phyloP scores from a whole-genome alignment of 305 asterid genomes.

The Solanum hybrid region DNA sequence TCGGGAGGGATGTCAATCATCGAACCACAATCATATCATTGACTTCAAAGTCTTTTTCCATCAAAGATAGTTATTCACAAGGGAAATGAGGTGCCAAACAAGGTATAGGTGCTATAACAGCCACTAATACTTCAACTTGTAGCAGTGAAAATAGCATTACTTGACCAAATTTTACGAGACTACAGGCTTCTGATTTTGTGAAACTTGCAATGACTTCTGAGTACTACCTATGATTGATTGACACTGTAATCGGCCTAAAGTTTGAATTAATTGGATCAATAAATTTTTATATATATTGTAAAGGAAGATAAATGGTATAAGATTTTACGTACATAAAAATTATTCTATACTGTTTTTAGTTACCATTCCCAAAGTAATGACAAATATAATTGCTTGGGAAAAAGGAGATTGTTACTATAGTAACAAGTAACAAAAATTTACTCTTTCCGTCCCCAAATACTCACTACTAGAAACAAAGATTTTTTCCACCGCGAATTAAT shows the following conservation, averaged over 20 bases:
- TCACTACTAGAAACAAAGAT: neutral
- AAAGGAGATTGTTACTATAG: neutral
- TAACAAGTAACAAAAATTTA: neutral
- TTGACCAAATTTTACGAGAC: neutral
- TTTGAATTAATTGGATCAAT: neutral
- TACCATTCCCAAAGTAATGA: neutral
- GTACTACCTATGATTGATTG: neutral
- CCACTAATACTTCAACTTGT: neutral
- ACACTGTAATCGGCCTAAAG: neutral
- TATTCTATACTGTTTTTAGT: neutral
- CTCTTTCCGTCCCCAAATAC: neutral
- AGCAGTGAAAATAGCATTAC: neutral
- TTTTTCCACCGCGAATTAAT: neutral
- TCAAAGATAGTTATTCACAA: neutral
- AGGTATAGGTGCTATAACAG: neutral
- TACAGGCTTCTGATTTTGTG: neutral
- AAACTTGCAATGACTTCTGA: neutral
- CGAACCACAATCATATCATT: neutral
- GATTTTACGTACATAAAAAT: neutral
- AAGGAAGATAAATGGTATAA: neutral
- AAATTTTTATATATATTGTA: neutral
- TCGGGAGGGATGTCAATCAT: neutral
- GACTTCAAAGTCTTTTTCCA: neutral
- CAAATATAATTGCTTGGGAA: neutral
- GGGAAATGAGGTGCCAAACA: neutral